Evolutionary conservation across 345 rosid species (phyloP).

Genomic region (Cardamine occulta): DNA sequence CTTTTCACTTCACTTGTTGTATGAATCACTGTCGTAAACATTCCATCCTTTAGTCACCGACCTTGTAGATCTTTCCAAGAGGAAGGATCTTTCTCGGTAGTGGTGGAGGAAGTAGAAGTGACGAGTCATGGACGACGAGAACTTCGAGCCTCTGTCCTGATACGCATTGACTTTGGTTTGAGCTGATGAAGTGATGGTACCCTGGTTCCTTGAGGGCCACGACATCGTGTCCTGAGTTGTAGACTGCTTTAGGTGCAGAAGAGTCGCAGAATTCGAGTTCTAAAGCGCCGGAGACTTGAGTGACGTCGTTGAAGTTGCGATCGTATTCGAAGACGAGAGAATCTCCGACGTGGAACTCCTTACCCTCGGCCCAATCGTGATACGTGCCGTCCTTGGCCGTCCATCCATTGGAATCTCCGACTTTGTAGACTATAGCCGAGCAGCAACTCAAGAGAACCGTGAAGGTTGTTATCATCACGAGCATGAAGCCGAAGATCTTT

Average conservation of each 20-base stretch:
- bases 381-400: background rate
- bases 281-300: background rate
- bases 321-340: background rate
- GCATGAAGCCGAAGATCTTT: background rate
- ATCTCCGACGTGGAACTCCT: background rate
- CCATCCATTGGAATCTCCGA: slow-evolving; percentile 4
- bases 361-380: background rate
- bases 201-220: background rate
- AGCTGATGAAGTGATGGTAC: background rate
- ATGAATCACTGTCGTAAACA: background rate
- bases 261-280: background rate
- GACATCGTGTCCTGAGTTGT: slow-evolving; percentile 2
- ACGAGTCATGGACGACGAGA: background rate
- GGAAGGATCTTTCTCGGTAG: background rate
- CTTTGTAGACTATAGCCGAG: background rate
- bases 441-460: background rate
- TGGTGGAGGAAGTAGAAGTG: background rate
- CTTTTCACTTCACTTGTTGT: background rate
- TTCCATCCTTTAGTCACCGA: background rate
- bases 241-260: background rate
- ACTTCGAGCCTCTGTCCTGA: background rate
- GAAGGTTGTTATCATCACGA: background rate
- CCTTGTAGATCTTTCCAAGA: background rate
- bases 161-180: background rate
- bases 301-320: background rate